Evolutionary conservation across 371 early-diverging fungal species (phyloP), one percentile per base, ranked within the genome.

Genomic region (Mortierella sp.): DNA sequence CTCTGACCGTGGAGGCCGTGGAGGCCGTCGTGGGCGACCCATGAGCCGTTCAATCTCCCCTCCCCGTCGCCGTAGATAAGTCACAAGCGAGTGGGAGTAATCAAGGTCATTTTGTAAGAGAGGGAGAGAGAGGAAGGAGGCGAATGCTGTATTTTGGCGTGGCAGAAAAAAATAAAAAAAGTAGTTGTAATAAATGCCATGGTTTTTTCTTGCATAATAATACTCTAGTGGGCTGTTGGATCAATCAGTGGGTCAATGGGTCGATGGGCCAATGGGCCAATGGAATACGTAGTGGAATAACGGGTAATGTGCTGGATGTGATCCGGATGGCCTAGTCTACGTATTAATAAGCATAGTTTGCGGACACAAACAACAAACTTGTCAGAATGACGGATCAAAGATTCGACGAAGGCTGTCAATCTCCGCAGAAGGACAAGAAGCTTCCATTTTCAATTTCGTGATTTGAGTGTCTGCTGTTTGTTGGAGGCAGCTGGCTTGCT

Each of bases 51-150:
- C 81, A 3, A 61, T 71, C 22, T 76, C 81, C 16, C 81, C 81
- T 22, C 81, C 76, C 2, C 67, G 81, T 52, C 81, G 81, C 39
- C 76, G 80, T 52, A 66, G 76, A 68, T 79, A 69, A n/a, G n/a
- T n/a, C n/a, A n/a, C n/a, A n/a, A n/a, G n/a, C n/a, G n/a, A n/a
- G 52, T 61, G 8, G 16, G n/a, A 61, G 37, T 61, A 55, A 8
- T 24, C 11, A 52, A 37, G 41, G 24, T 26, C n/a, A n/a, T n/a
- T n/a, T 16, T 1, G 24, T 41, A 26, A 26, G 26, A 8, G 29
- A 4, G 10, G 31, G 19, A 26, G 40, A 16, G 40, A 31, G 29
- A 66, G 2, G 29, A 44, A 50, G 24, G 50, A 10, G 7, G 14
- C 50, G 31, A 19, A 31, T 31, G 58, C 2, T 53, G 6, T 44